Percentiles rank a stretch among this genome's conserved stretches.
These are phyloP conservation scores for Rubus parviflorus DNA, from an alignment of 306 rosid genomes.

Conservation along the genomic window DNA sequence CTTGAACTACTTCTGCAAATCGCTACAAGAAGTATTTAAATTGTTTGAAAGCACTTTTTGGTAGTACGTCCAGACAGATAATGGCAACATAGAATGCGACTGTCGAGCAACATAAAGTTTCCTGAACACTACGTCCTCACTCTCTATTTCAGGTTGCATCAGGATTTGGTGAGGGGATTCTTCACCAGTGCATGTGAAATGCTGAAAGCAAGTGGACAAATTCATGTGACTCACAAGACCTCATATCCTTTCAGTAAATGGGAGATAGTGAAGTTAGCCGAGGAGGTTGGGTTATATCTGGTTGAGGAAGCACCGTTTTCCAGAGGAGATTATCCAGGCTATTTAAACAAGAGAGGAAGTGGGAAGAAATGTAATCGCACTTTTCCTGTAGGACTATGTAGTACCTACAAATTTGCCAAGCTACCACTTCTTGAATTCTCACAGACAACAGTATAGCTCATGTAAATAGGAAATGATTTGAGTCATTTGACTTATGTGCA, in stretches of 20 bases:
- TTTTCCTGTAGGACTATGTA: constrained; percentile 30
- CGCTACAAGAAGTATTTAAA: neutral
- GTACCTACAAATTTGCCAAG: constrained; percentile 27
- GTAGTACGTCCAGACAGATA: neutral
- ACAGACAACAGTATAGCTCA: neutral
- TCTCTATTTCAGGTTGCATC: constrained; percentile 27
- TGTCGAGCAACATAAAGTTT: too few relatives aligned
- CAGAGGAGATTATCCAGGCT: constrained; percentile 18
- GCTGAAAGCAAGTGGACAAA: constrained; percentile 25
- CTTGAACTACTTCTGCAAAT: neutral
- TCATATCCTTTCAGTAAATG: constrained; percentile 13
- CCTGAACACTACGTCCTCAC: too few relatives aligned
- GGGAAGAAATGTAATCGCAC: neutral
- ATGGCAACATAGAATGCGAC: neutral
- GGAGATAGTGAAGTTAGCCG: constrained; percentile 29
- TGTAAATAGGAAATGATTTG: neutral
- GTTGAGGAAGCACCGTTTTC: constrained; percentile 14
- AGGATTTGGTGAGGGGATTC: constrained; percentile 29
- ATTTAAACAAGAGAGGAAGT: constrained; percentile 32
- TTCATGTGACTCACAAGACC: constrained; percentile 50
- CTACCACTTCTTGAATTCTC: constrained; percentile 11
- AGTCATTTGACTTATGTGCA: neutral
- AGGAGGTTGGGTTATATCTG: neutral
- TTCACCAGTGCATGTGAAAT: constrained; percentile 14
- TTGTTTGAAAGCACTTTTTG: neutral